Base-by-base conservation (phyloP, 1,284 basidiomycete genomes). In the Entoloma clypeatum region DNA sequence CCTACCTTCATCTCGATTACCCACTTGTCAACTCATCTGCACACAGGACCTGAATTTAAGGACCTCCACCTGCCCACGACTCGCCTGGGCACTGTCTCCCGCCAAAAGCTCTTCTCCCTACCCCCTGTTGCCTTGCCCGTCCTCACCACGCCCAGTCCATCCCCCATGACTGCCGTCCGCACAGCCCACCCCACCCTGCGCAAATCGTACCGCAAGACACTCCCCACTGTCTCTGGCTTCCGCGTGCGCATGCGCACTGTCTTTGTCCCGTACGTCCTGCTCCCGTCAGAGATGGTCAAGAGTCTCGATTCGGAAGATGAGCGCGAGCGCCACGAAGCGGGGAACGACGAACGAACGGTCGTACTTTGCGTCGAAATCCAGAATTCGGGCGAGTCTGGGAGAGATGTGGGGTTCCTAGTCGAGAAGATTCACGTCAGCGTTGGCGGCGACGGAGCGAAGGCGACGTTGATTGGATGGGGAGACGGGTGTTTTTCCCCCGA, bases 211-310 rank as follows among this genome's bases (percentile, higher is more conserved):
- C 75, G 91, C n/a, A 83, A 86, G 51, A 81, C 85, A 1, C 61
- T 94, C 10, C 69, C 71, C 31, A 83, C 86, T 0, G 80, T 83
- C 3, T 86, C 86, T 10, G 90, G 89, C 1, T 85, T 94, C 59
- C 75, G 80, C 17, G 86, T 94, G 13, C 79, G 90, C 23, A 92
- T 93, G 89, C 77, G 89, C 14, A 92, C 89, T 0, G 80, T 91
- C 5, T 89, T 92, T 52, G 79, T 92, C 2, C 91, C 90, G 0
- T 83, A 89, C 52, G 76, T 92, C 13, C 68, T 81, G 41, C 65
- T 81, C 4, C 74, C n/a, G n/a, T n/a, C 77, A 7, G 61, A 63
- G 25, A 58, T 59, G 5, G 60, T 65, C 29, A 55, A 50, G 18
- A 48, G 55, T 22, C 51, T 61, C 1, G 65, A 68, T 13, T 60